Evolutionary conservation across 352 stramenopile genomes (phyloP).

Genomic region (Globisporangium radiosum): DNA sequence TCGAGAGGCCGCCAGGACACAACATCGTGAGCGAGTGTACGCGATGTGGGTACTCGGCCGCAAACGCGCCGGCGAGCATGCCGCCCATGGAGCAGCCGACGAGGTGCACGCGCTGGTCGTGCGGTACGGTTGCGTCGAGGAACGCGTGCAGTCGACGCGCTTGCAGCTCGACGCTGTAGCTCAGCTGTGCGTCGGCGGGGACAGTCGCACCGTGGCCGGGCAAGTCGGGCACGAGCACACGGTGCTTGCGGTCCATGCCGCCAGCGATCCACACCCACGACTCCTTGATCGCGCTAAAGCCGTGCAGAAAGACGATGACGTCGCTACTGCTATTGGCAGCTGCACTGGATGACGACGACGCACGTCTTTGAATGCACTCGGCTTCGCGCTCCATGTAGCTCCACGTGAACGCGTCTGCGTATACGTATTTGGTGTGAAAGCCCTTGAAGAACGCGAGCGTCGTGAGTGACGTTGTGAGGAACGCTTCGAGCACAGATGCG

Average conservation of each 20-base stretch:
- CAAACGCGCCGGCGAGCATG: conserved; percentile 63
- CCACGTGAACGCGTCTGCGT: conserved; percentile 54
- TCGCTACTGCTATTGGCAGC: conserved; percentile 18
- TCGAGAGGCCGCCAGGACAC: conserved; percentile 61
- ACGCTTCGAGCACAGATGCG: conserved; percentile 10
- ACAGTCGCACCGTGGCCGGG: conserved; percentile 54
- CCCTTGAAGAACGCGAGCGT: conserved; percentile 39
- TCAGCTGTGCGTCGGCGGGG: conserved; percentile 28
- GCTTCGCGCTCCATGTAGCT: conserved; percentile 58
- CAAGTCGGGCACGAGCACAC: conserved; percentile 57
- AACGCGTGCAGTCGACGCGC: conserved; percentile 50
- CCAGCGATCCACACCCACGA: conserved; percentile 49
- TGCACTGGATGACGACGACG: too few species aligned
- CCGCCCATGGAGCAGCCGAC: conserved; percentile 73
- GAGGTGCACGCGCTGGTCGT: conserved; percentile 52
- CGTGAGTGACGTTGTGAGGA: conserved; percentile 38
- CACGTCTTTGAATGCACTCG: conserved; percentile 3
- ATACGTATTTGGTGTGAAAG: conserved; percentile 35
- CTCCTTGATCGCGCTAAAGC: conserved; percentile 68
- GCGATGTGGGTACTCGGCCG: conserved; percentile 43
- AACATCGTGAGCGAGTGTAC: conserved; percentile 65
- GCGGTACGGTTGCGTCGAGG: conserved; percentile 36
- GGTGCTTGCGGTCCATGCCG: conserved; percentile 41
- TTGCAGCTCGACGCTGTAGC: conserved; percentile 50
- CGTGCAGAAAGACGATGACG: conserved; percentile 58